Evolutionary conservation across 345 rosid species (phyloP).

Genomic region (Clarkia xantiana): DNA sequence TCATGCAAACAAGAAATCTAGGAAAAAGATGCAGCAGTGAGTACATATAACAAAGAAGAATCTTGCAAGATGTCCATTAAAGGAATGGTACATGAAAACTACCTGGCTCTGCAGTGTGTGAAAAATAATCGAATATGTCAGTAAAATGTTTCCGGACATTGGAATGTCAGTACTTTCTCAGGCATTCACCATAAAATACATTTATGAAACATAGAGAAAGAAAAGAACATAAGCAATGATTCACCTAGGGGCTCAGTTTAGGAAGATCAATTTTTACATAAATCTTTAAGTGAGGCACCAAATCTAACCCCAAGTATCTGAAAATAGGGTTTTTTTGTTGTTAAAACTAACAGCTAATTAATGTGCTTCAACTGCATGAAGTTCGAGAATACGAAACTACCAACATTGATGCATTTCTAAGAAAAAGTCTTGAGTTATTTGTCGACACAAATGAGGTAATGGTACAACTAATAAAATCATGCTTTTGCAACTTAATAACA

Average conservation of each 20-base stretch:
- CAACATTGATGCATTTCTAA: not conserved
- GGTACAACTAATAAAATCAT: not conserved
- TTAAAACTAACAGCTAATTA: too few relatives aligned
- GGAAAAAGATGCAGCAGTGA: not conserved
- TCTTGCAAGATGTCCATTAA: not conserved
- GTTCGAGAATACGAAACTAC: not conserved
- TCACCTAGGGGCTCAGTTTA: too few relatives aligned
- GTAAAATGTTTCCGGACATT: conserved; percentile 94
- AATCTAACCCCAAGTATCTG: too few relatives aligned
- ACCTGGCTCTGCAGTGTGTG: conserved; percentile 96
- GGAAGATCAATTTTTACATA: too few relatives aligned
- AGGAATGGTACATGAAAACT: not conserved
- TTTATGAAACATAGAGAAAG: conserved; percentile 34
- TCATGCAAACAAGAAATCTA: conserved; percentile 93
- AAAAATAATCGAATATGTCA: conserved; percentile 78
- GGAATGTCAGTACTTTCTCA: conserved; percentile 92
- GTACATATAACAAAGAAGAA: conserved; percentile 3
- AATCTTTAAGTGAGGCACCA: too few relatives aligned
- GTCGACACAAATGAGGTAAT: conserved; percentile 31
- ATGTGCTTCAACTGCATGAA: too few relatives aligned
- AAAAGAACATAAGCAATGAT: not conserved
- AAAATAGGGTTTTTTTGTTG: too few relatives aligned
- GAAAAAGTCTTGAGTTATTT: conserved; percentile 71
- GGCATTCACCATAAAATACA: conserved; percentile 88
- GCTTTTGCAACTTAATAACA: not conserved